Percentiles rank a stretch among this genome's conserved stretches.
Conservation (phyloP, 2,329 filamentous ascomycete genomes). For the Ascochyta fabae region DNA sequence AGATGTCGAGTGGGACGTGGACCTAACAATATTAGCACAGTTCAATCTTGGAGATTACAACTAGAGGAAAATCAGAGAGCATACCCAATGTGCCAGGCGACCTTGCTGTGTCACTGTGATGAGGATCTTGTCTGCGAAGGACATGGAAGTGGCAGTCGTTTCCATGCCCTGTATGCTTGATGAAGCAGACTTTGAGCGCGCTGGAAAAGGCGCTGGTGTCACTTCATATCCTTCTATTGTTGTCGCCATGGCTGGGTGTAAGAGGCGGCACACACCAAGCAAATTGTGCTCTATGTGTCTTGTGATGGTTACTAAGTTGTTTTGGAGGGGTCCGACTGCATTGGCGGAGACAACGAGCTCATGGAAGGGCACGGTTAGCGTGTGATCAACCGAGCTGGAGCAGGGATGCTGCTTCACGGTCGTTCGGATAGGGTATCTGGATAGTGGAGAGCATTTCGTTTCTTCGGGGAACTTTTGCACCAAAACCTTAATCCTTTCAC, state of each 20-base stretch:
- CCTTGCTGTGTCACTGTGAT: slow-evolving; percentile 88
- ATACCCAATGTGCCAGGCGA: slow-evolving; percentile 88
- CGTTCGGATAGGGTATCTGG: no score
- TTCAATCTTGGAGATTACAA: slow-evolving; percentile 20
- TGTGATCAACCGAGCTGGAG: no score
- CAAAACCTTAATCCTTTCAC: no score
- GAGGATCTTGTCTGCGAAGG: slow-evolving; percentile 89
- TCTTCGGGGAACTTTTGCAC: no score
- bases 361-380: slow-evolving; percentile 3
- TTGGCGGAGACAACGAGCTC: slow-evolving; percentile 12
- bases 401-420: no score
- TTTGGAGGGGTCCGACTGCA: not conserved
- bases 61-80: slow-evolving; percentile 21
- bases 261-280: no score
- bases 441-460: no score
- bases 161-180: slow-evolving; percentile 70
- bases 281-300: no score
- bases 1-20: slow-evolving; percentile 77
- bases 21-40: slow-evolving; percentile 58
- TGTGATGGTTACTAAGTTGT: not conserved
- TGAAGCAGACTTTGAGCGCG: slow-evolving; percentile 60
- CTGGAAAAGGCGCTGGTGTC: slow-evolving; percentile 67
- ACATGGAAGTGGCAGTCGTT: slow-evolving; percentile 75
- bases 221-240: slow-evolving; percentile 29
- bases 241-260: slow-evolving; percentile 11